Percentiles rank a stretch among this genome's conserved stretches.
Conservation (phyloP, 805 yeast genomes). For the Wickerhamiella azyma region DNA sequence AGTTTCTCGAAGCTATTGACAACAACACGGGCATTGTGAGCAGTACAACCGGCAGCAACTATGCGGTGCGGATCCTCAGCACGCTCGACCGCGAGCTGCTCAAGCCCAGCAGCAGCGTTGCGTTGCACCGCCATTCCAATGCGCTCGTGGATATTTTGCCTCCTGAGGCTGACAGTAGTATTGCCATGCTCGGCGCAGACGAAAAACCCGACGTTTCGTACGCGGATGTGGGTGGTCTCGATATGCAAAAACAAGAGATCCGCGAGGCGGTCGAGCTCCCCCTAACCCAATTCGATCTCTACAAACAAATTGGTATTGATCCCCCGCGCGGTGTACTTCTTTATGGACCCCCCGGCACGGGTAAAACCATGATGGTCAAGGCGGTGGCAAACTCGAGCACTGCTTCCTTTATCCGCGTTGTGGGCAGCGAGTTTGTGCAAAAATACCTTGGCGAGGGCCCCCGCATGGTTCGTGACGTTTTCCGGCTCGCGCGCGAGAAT, state of each 20-base stretch:
- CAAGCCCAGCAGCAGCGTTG: conserved; percentile 91
- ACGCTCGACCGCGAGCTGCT: conserved; percentile 89
- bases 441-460: conserved; percentile 99
- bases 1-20: conserved; percentile 93
- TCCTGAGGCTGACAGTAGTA: conserved; percentile 96
- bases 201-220: conserved; percentile 93
- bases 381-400: conserved; percentile 97
- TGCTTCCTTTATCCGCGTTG: conserved; percentile 91
- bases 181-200: conserved; percentile 85
- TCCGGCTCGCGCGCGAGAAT: conserved; percentile 92
- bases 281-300: conserved; percentile 85
- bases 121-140: conserved; percentile 95
- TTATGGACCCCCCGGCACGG: conserved; percentile 99
- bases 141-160: conserved; percentile 95
- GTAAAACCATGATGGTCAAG: conserved; percentile 96
- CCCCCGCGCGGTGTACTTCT: conserved; percentile 96
- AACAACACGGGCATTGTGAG: conserved; percentile 94
- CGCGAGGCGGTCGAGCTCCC: conserved; percentile 98
- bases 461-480: conserved; percentile 97
- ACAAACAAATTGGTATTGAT: conserved; percentile 95
- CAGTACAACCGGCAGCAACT: conserved; percentile 94
- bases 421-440: conserved; percentile 96
- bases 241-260: conserved; percentile 98
- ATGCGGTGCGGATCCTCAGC: conserved; percentile 87
- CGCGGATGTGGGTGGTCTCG: conserved; percentile 97